Percentiles rank a stretch among this genome's conserved stretches.
These are phyloP conservation scores for Rubia balearica DNA, from an alignment of 305 asterid species.

Conservation along the genomic window DNA sequence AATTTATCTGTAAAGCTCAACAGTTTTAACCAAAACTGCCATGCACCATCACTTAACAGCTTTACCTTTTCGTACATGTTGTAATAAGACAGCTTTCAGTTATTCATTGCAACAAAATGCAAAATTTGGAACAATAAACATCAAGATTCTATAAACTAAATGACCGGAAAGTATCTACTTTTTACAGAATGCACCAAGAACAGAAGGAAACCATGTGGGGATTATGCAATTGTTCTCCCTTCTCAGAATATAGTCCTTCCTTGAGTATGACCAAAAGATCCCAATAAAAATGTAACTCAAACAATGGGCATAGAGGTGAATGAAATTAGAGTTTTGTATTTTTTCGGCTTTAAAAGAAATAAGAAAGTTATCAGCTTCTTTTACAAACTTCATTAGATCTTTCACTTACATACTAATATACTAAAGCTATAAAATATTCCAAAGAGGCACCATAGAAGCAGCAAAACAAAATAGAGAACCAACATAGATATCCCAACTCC, in stretches of 20 bases:
- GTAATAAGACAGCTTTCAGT: not conserved
- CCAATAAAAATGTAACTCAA: conserved; percentile 2
- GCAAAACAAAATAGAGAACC: conserved; percentile 22
- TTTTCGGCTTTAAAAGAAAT: no score
- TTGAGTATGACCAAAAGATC: conserved; percentile 11
- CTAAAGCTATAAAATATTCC: not conserved
- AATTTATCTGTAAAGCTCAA: no score
- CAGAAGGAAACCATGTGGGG: not conserved
- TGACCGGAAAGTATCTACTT: not conserved
- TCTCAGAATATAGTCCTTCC: not conserved
- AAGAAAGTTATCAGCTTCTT: not conserved
- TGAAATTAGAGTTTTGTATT: not conserved
- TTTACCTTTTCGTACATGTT: not conserved
- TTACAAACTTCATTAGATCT: no score
- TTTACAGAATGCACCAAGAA: not conserved
- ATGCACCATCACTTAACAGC: no score
- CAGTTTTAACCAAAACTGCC: no score
- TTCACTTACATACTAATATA: not conserved
- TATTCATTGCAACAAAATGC: not conserved
- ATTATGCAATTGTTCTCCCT: not conserved
- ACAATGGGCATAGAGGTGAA: not conserved
- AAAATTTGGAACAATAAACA: not conserved
- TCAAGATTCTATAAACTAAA: not conserved
- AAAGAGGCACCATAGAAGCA: not conserved
- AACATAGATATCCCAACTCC: conserved; percentile 97